phyloP scores from a whole-genome alignment of 345 rosid species.

The Reutealis trisperma region DNA sequence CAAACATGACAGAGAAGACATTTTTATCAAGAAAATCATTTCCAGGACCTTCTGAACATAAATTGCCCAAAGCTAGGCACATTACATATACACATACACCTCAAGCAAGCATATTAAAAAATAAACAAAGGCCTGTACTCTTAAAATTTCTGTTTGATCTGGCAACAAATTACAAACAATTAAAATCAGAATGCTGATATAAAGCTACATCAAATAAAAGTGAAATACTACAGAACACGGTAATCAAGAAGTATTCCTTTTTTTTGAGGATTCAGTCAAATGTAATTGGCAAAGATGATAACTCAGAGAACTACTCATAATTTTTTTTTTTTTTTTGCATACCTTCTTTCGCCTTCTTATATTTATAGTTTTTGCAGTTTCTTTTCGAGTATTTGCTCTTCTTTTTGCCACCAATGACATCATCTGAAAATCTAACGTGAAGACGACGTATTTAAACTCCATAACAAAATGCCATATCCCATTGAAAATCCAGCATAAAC shows the following conservation, averaged over 20 bases:
- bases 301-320: neutral
- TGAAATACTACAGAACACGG: neutral
- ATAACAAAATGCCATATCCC: slow-evolving; percentile 1
- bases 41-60: neutral
- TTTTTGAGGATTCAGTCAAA: neutral
- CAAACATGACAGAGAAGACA: neutral
- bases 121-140: too few relatives aligned
- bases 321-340: neutral
- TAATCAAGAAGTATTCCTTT: neutral
- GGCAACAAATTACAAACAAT: neutral
- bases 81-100: too few relatives aligned
- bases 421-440: slow-evolving; percentile 24
- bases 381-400: slow-evolving; percentile 52
- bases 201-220: neutral
- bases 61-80: too few relatives aligned
- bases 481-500: neutral
- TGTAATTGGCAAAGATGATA: neutral
- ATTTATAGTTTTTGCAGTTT: slow-evolving; percentile 69
- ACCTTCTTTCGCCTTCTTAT: slow-evolving; percentile 75
- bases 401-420: slow-evolving; percentile 49
- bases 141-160: too few relatives aligned
- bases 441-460: neutral
- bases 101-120: too few relatives aligned
- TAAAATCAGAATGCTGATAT: neutral
- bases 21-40: slow-evolving; percentile 10